Base-by-base conservation (phyloP, 2,329 filamentous ascomycete species). In the Scortechinia acanthostroma region DNA sequence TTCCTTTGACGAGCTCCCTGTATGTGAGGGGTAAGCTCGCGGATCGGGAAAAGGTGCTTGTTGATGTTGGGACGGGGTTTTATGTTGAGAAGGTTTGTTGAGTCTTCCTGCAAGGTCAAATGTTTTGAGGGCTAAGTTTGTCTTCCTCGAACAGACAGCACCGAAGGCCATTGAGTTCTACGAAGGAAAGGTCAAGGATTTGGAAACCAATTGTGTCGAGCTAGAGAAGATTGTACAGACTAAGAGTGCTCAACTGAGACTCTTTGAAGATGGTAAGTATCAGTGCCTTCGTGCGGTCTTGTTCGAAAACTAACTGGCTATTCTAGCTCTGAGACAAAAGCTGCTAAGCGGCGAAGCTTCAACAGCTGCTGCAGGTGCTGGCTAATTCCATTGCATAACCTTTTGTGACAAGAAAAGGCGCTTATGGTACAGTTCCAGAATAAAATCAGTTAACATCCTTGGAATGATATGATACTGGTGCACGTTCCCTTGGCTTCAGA, bases 41-140 rank as follows among this genome's bases (percentile, higher is more conserved):
- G 42, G 79, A 84, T 62, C 75, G 83, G 2, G 77, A 88, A 47
- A 83, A 81, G 49, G 89, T 95, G 4, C 73, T 97, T 47, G 89
- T 97, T 33, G 91, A 97, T 62, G 81, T 96, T 17, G 91, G 91
- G 17, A 97, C 91, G 1, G 91, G 91, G 0, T 97, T 94, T 62
- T 91, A 90, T 58, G 83, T 97, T 45, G 91, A 97, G 67, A 98
- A 98, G 79, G 84, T 86, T 52, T 46, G 58, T 46, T 20, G 13
- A 4, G 19, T 20, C 43, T 33, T 3, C 25, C 10, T 6, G 13
- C 25, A 21, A 19, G 42, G 25, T 22, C 19, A 13, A 44, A 22
- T 30, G 25, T 30, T 10, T 30, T 30, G n/a, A n/a, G 17, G 17
- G 4, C 21, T 3, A 19, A 22, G 25, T 35, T 44, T 49, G 30